Conservation (phyloP, 2,329 filamentous ascomycete species). For the Esteya vermicola region DNA sequence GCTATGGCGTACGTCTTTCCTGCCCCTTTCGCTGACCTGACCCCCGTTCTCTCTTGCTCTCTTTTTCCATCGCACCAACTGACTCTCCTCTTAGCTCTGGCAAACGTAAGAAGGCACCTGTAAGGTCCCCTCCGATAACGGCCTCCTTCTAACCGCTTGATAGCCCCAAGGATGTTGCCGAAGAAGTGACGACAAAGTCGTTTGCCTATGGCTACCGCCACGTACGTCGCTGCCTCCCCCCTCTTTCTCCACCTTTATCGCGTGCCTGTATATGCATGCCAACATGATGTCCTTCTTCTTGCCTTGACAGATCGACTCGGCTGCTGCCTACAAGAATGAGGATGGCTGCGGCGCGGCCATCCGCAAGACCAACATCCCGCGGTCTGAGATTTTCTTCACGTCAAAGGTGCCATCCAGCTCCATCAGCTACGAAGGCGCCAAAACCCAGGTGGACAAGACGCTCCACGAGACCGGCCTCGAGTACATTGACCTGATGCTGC, state of each 20-base stretch:
- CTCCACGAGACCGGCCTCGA: constrained; percentile 46
- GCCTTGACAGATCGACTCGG: constrained; percentile 46
- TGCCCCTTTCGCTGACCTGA: no score
- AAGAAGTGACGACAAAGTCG: constrained; percentile 17
- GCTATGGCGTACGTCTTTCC: constrained; percentile 37
- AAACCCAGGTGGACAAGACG: constrained; percentile 47
- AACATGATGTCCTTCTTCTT: no score
- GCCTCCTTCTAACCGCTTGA: not conserved
- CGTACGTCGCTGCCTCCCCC: not conserved
- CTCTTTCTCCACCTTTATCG: not conserved
- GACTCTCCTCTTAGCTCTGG: constrained; percentile 28
- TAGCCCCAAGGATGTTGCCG: constrained; percentile 4
- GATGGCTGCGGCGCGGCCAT: constrained; percentile 44
- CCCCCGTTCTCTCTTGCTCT: not conserved
- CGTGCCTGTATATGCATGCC: constrained; percentile 14
- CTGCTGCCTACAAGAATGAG: constrained; percentile 52
- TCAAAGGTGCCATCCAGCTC: constrained; percentile 36
- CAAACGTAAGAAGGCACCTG: constrained; percentile 27
- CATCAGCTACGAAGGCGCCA: constrained; percentile 47
- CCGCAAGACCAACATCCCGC: constrained; percentile 33
- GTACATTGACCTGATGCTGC: constrained; percentile 54
- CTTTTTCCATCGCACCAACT: not conserved
- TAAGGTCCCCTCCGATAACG: not conserved
- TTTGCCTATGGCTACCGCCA: constrained; percentile 35
- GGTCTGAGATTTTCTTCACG: constrained; percentile 44